These are phyloP conservation scores for Hemisphaericaspora lyxosophila DNA, from an alignment of 1,139 yeast genomes.

Conservation along the genomic window DNA sequence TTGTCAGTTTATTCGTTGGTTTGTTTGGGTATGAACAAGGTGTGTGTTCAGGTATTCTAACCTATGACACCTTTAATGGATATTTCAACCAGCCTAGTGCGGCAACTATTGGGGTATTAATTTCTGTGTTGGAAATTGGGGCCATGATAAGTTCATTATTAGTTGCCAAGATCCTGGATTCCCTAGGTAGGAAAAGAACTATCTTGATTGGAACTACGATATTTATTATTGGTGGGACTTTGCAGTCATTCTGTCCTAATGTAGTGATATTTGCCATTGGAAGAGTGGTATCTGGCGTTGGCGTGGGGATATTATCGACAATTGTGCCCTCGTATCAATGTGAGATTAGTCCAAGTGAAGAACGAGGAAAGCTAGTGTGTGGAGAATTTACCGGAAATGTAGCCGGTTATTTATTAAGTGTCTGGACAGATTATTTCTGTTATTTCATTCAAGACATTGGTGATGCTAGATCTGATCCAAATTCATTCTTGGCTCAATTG, in stretches of 20 bases:
- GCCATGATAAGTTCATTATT: slow-evolving; percentile 49
- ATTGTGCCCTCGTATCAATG: slow-evolving; percentile 57
- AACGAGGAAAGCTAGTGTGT: slow-evolving; percentile 54
- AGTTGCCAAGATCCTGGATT: slow-evolving; percentile 49
- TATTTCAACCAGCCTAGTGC: slow-evolving; percentile 48
- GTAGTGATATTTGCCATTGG: slow-evolving; percentile 47
- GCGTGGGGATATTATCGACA: slow-evolving; percentile 53
- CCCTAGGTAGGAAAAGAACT: slow-evolving; percentile 48
- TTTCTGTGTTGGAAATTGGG: slow-evolving; percentile 53
- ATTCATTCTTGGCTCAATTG: slow-evolving; percentile 41
- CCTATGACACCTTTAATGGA: slow-evolving; percentile 43
- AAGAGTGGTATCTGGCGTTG: slow-evolving; percentile 51
- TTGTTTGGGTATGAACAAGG: slow-evolving; percentile 92
- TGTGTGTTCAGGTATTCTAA: slow-evolving; percentile 75
- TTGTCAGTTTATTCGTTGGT: slow-evolving; percentile 81
- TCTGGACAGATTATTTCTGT: slow-evolving; percentile 56
- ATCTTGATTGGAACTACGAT: slow-evolving; percentile 48
- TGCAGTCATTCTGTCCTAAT: slow-evolving; percentile 48
- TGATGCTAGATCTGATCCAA: slow-evolving; percentile 39
- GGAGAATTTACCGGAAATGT: slow-evolving; percentile 58
- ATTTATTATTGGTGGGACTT: slow-evolving; percentile 51
- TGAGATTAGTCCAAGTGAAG: slow-evolving; percentile 56
- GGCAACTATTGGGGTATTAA: slow-evolving; percentile 49
- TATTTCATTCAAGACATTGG: slow-evolving; percentile 46
- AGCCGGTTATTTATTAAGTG: slow-evolving; percentile 51